Evolutionary conservation across 208 protist species (phyloP).

Genomic region (Leptomonas pyrrhocoris): DNA sequence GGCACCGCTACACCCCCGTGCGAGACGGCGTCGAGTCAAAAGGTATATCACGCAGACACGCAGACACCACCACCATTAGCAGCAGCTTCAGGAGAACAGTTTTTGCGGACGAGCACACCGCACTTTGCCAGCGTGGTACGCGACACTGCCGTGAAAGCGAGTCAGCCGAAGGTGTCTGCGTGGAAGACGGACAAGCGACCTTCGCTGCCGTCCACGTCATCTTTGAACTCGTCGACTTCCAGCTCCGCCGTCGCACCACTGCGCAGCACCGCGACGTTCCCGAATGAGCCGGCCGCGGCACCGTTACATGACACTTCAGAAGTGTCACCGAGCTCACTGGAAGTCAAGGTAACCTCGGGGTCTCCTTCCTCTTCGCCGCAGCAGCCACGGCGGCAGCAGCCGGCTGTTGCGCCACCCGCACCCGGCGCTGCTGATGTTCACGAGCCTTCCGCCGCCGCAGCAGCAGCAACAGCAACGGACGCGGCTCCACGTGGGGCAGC

Average conservation of each 20-base stretch:
- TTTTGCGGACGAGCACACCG: neutral
- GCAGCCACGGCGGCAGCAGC: no score
- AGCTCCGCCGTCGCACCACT: slow-evolving; percentile 1
- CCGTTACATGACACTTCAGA: no score
- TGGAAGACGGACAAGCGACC: neutral
- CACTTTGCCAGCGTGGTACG: neutral
- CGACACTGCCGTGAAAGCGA: neutral
- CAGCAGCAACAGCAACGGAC: neutral
- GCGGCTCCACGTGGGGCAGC: neutral
- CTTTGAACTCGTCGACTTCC: slow-evolving; percentile 4
- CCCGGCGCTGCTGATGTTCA: neutral
- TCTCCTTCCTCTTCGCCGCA: no score
- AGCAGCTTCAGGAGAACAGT: no score
- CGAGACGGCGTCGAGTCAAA: neutral
- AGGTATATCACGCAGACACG: neutral
- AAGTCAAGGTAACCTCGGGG: no score
- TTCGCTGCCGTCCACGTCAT: neutral
- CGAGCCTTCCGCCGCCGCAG: no score
- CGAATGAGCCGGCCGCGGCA: neutral
- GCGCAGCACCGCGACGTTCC: slow-evolving; percentile 12
- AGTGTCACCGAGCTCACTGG: no score
- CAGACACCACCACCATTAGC: slow-evolving; percentile 2
- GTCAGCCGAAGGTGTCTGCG: neutral
- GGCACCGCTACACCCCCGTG: neutral
- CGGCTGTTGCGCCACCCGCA: no score